Conservation (phyloP, 495 filamentous ascomycete species). For the Talaromyces stipitatus region DNA sequence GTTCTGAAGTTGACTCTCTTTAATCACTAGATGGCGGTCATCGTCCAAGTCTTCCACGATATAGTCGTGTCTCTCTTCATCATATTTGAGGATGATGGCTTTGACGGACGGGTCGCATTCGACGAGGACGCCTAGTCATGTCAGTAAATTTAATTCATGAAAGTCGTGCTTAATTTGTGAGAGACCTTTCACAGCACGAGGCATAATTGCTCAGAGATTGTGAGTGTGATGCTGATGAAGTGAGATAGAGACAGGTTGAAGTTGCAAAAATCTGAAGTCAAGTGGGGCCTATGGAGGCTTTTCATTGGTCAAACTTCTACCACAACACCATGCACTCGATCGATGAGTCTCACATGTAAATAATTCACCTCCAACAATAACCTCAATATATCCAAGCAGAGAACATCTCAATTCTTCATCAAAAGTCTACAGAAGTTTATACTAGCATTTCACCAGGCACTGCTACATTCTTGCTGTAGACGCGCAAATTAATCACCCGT, state of each 20-base stretch:
- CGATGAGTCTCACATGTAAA: background rate
- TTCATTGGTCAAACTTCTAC: background rate
- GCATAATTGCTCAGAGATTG: background rate
- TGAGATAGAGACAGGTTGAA: background rate
- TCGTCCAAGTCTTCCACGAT: slow-evolving; percentile 74
- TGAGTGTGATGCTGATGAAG: background rate
- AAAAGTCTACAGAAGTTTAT: too few relatives aligned
- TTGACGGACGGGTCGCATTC: slow-evolving; percentile 75
- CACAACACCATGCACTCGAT: background rate
- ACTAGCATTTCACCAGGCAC: too few relatives aligned
- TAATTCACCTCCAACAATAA: background rate
- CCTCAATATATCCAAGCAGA: background rate
- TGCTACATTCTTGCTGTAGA: background rate
- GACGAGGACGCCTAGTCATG: slow-evolving; percentile 54
- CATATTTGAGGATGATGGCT: slow-evolving; percentile 67
- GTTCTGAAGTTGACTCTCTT: slow-evolving; percentile 56
- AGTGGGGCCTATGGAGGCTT: background rate
- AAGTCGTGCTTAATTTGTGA: background rate
- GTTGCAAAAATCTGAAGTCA: background rate
- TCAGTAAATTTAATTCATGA: background rate
- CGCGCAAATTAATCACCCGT: background rate
- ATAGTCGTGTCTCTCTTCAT: slow-evolving; percentile 58
- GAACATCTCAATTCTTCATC: background rate
- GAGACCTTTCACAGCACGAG: slow-evolving; percentile 9
- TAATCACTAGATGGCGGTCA: slow-evolving; percentile 58